Evolutionary conservation across 306 rosid genomes (phyloP), one percentile per base, ranked within the genome.

Genomic region (Pachyrhizus erosus): DNA sequence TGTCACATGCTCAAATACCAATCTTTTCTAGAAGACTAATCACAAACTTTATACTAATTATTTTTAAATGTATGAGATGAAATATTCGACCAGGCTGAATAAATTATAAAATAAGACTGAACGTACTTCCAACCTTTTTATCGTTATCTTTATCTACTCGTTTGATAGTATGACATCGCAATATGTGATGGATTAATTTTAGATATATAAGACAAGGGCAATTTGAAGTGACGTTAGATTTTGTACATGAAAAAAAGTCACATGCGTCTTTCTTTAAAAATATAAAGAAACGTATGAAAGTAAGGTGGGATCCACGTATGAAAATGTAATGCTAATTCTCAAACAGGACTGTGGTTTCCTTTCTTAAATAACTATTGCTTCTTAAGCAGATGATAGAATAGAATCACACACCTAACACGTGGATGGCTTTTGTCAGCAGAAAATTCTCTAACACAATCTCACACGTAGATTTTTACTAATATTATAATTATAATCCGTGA

Each of bases 181-280:
- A 26, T 40, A 55, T 79, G 58, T n/a, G 55, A 69, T 23, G 68
- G 57, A 20, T n/a, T n/a, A n/a, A n/a, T 18, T 68, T 39, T 24
- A 39, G 54, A 79, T 57, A 18, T 9, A 20, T 54, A 9, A 37
- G 72, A 70, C 31, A 70, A 11, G 9, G 29, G 37, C 69, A 64
- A 82, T 13, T 66, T 54, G 73, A 45, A 33, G 81, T 69, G 86
- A 58, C 43, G 21, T 68, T 76, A 20, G 72, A 83, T 76, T 76
- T 57, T 83, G 24, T 33, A 58, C 31, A 45, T 69, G 66, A 61
- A 70, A 61, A 70, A 55, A 68, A 55, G 62, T 49, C 79, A 83
- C 73, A 49, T 61, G 75, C 49, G 52, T 77, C 68, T 48, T 55
- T 5, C 37, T 20, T 68, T 5, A 42, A 55, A 52, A 40, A 73